Evolutionary conservation across 805 yeast species (phyloP), one percentile per base, ranked within the genome.

Genomic region (Starmerella davenportii): DNA sequence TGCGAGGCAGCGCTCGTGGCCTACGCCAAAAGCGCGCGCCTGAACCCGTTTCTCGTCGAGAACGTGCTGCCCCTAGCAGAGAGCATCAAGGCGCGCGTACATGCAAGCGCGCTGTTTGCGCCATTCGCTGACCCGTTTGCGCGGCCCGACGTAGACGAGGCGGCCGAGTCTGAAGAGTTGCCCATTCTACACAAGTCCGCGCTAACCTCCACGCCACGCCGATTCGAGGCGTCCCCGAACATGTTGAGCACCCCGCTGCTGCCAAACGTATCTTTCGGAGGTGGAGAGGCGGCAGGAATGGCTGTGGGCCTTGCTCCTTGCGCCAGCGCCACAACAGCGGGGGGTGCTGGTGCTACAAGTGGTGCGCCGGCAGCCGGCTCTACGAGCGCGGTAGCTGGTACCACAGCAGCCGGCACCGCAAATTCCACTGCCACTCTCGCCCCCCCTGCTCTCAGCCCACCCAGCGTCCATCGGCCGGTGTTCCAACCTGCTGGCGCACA

Each of bases 1-100:
- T 81, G 78, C 51, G 52, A 62, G 4, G 69, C 72, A 41, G 74
- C 90, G 40, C 67, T 78, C 0, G 58, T 76, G 35, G 69, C 72
- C 50, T 79, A 76, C 53, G 67, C 80, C 0, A 71, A 68, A 46
- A 80, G 87, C 1, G 63, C 82, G 40, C 71, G 72, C 42, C 58
- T 66, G 45, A 79, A 90, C 53, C 94, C 93, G 15, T 80, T 65
- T 52, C 66, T 82, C 30, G 82, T 90, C 70, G 95, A 82, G 52
- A 82, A 95, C 0, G 74, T 81, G 45, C 81, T 76, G 46, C 75
- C 76, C 32, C 60, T 90, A 35, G 73, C 82, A 49, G 64, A 66
- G 35, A 60, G 77, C 59, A 36, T 44, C 1, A 90, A 93, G 11
- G 80, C 77, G 16, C 69, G 69, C 41, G 66, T 82, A 16, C 70